Base-by-base conservation (phyloP, 2,329 filamentous ascomycete species). In the Aspergillaceae sp. region DNA sequence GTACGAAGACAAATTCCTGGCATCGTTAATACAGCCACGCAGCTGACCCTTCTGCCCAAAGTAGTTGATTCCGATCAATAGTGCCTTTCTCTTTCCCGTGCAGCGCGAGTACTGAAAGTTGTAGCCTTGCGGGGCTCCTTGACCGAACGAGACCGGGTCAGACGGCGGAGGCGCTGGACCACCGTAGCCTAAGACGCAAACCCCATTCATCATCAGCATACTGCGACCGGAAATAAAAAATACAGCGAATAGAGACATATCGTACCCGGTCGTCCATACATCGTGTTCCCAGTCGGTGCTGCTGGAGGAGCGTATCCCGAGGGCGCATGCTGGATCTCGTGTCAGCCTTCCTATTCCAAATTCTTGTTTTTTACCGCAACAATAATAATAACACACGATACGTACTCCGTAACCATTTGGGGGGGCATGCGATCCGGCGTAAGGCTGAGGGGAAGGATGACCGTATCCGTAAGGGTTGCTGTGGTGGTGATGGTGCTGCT, bases 61-160 rank as follows among this genome's bases (percentile, higher is more conserved):
- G 70, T 97, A 96, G 71, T 96, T 96, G 74, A 96, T 95, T 46
- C 91, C 91, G 56, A 96, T 91, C 50, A 97, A 70, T 29, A 96
- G 73, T 4, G 90, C 91, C 72, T 96, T 96, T 63, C 90, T 77
- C 58, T 83, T 81, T 40, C 90, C 91, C 4, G 86, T 94, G 65
- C 90, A 97, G 55, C 84, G 84, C 41, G 89, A 95, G 68, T 96
- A 96, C 67, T 91, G 86, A 68, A 90, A 97, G 40, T 76, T 80
- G 67, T 95, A 95, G 57, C 77, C 77, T 52, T 81, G 76, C 11
- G 89, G 89, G 9, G 90, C 89, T 47, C 88, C 89, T 50, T 82
- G 75, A 46, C 89, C 87, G 60, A 92, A 92, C 51, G 77, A 74
- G 63, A 90, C 86, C 52, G 83, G 75, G 45, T 77, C 71, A 47